Percentiles rank a stretch among this genome's conserved stretches.
These are phyloP conservation scores for Pythium sukuiense DNA, from an alignment of 352 stramenopile species.

Conservation along the genomic window DNA sequence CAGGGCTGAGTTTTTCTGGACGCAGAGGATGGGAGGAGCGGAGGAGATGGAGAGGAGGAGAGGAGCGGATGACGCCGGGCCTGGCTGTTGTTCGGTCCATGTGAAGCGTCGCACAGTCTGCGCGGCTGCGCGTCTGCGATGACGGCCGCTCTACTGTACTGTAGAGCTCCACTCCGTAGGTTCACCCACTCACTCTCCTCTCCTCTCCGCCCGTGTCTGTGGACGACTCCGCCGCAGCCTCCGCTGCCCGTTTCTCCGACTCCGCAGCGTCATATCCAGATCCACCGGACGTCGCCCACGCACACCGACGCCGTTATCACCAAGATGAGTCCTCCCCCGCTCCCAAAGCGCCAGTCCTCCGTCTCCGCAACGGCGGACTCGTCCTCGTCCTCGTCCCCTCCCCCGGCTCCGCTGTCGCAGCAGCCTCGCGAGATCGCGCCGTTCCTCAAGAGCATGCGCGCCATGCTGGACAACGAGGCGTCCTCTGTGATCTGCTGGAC, in stretches of 20 bases:
- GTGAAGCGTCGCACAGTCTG: background rate
- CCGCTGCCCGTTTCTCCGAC: background rate
- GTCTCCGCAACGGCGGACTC: background rate
- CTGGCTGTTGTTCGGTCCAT: slow-evolving; percentile 13
- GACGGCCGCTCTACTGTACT: background rate
- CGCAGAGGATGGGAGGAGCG: background rate
- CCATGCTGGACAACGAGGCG: slow-evolving; percentile 55
- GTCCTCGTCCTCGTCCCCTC: background rate
- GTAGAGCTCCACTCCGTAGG: no score
- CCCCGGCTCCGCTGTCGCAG: background rate
- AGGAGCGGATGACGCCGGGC: background rate
- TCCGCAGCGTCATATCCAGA: background rate
- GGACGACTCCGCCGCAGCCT: background rate
- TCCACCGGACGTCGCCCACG: background rate
- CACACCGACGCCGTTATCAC: background rate
- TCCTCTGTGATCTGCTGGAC: slow-evolving; percentile 30
- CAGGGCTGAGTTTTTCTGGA: slow-evolving; percentile 14
- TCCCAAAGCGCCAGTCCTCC: background rate
- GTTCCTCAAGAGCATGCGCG: slow-evolving; percentile 50
- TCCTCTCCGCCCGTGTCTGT: background rate
- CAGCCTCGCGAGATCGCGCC: slow-evolving; percentile 38
- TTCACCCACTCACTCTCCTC: no score
- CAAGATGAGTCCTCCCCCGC: background rate
- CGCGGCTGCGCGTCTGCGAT: background rate
- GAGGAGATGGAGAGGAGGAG: background rate